phyloP scores from a whole-genome alignment of 352 stramenopile species.

The Phytophthora boehmeriae region DNA sequence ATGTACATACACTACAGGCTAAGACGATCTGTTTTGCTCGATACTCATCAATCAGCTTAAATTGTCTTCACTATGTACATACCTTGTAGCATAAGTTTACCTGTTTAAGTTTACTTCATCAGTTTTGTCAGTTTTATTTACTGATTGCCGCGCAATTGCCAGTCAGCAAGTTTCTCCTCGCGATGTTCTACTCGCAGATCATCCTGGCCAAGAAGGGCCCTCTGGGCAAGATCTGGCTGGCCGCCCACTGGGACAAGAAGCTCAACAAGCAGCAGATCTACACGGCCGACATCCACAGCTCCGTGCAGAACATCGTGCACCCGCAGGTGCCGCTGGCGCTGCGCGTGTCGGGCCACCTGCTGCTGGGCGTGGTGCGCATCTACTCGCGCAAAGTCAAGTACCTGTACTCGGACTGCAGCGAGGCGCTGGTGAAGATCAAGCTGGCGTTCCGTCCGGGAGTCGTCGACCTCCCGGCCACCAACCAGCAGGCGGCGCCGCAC shows the following conservation, averaged over 20 bases:
- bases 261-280: conserved; percentile 99
- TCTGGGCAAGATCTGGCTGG: conserved; percentile 99
- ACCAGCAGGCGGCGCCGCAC: conserved; percentile 69
- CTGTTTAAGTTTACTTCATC: too few relatives aligned
- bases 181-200: conserved; percentile 99
- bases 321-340: conserved; percentile 96
- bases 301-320: conserved; percentile 97
- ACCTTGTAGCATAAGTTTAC: too few relatives aligned
- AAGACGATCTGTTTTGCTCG: too few relatives aligned
- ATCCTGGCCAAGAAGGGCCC: conserved; percentile 99
- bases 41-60: too few relatives aligned
- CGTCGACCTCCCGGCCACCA: conserved; percentile 72
- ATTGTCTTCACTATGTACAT: too few relatives aligned
- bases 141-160: conserved; percentile 17
- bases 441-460: conserved; percentile 92
- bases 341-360: conserved; percentile 96
- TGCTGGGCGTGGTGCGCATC: conserved; percentile 98
- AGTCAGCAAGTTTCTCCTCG: conserved; percentile 22
- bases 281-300: conserved; percentile 96
- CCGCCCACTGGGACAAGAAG: conserved; percentile 99
- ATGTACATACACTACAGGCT: too few relatives aligned
- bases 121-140: too few relatives aligned
- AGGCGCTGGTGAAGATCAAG: conserved; percentile 99
- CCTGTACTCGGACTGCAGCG: conserved; percentile 98
- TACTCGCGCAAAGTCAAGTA: conserved; percentile 99